These are phyloP conservation scores for Tolypocladium nubicola DNA, from an alignment of 2,329 filamentous ascomycete genomes.

Conservation along the genomic window DNA sequence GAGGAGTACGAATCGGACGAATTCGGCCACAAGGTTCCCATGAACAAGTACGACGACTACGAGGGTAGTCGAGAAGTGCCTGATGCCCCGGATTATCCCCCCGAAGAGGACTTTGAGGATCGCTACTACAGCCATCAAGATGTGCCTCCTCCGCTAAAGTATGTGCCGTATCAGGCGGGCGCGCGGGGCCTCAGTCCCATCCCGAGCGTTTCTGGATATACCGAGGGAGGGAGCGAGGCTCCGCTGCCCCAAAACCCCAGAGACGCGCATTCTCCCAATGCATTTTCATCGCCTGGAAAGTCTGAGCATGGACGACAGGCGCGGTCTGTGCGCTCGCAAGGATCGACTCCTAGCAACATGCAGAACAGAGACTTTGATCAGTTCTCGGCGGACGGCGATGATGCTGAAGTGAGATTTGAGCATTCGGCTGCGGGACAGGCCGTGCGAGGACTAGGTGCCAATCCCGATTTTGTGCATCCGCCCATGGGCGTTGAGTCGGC, in stretches of 20 bases:
- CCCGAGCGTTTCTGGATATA: constrained; percentile 83
- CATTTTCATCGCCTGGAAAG: constrained; percentile 52
- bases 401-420: constrained; percentile 46
- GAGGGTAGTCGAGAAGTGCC: constrained; percentile 18
- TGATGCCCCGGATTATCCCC: constrained; percentile 23
- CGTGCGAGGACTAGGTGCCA: constrained; percentile 60
- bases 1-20: constrained; percentile 39
- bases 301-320: constrained; percentile 27
- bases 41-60: constrained; percentile 33
- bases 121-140: constrained; percentile 49
- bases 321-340: constrained; percentile 22
- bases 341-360: constrained; percentile 28
- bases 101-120: constrained; percentile 29
- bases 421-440: constrained; percentile 55
- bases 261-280: constrained; percentile 38
- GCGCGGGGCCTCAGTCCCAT: constrained; percentile 75
- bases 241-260: constrained; percentile 47
- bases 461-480: constrained; percentile 65
- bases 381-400: constrained; percentile 42
- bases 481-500: constrained; percentile 72
- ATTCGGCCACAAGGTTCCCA: constrained; percentile 29
- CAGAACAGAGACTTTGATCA: constrained; percentile 43
- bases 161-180: constrained; percentile 58
- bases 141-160: constrained; percentile 52
- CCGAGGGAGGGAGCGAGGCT: constrained; percentile 53